Percentiles rank a stretch among this genome's conserved stretches.
Evolutionary conservation across 768 basidiomycete species (phyloP).

Genomic region (Psilocybe cyanescens): DNA sequence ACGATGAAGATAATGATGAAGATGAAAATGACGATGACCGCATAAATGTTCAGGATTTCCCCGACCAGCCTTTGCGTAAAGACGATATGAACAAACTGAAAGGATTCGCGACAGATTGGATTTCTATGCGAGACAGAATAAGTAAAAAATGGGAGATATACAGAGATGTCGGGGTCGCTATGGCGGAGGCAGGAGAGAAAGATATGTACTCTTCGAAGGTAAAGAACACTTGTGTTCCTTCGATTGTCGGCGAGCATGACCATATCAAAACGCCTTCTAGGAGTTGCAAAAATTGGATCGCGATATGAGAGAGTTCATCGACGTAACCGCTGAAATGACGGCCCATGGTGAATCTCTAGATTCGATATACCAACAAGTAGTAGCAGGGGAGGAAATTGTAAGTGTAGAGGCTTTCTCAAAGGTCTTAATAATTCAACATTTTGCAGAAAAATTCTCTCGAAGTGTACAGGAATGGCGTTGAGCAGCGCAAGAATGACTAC

Average conservation of each 20-base stretch:
- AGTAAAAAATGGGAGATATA: constrained; percentile 48
- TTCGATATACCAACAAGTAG: constrained; percentile 58
- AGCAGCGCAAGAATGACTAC: constrained; percentile 50
- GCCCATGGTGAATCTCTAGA: constrained; percentile 57
- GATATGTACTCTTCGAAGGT: constrained; percentile 55
- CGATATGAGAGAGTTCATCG: constrained; percentile 71
- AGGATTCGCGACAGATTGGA: constrained; percentile 69
- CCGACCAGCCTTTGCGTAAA: constrained; percentile 66
- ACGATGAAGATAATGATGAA: constrained; percentile 23
- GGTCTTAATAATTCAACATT: neutral
- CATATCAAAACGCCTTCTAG: constrained; percentile 34
- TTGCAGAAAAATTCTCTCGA: constrained; percentile 54
- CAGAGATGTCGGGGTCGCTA: constrained; percentile 47
- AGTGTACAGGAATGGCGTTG: constrained; percentile 52
- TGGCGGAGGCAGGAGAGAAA: constrained; percentile 66
- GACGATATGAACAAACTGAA: constrained; percentile 54
- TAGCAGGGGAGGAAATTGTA: constrained; percentile 63
- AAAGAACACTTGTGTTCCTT: constrained; percentile 15
- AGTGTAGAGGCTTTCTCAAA: constrained; percentile 28
- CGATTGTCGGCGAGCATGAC: neutral
- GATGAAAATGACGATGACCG: constrained; percentile 50
- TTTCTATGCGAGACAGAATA: constrained; percentile 50
- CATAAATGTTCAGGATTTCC: constrained; percentile 66
- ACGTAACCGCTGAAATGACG: constrained; percentile 64
- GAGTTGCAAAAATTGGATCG: constrained; percentile 61